Evolutionary conservation across 495 filamentous ascomycete species (phyloP).

Genomic region (Neurospora tetraspora): DNA sequence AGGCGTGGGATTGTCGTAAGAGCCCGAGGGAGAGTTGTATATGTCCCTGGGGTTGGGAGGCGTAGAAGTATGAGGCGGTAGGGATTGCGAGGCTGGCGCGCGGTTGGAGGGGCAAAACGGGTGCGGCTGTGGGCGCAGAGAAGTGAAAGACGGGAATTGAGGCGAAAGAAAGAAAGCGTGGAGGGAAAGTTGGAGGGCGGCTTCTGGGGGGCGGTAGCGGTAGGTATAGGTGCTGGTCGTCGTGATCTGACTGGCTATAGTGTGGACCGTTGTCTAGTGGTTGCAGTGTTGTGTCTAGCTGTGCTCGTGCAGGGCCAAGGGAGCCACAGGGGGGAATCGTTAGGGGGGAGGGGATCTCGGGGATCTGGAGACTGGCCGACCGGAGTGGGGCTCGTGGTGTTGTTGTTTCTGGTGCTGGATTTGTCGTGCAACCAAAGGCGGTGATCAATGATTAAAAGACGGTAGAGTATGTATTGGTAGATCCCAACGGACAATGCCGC

Average conservation of each 20-base stretch:
- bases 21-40: constrained; percentile 6
- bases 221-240: neutral
- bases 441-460: neutral
- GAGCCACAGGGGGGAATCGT: neutral
- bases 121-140: neutral
- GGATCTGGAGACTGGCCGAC: neutral
- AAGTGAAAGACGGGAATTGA: constrained; percentile 3
- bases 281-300: neutral
- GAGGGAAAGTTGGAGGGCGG: neutral
- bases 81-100: neutral
- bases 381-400: neutral
- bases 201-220: neutral
- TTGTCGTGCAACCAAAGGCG: neutral
- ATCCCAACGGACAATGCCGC: neutral
- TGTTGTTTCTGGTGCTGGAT: neutral
- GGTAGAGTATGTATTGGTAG: neutral
- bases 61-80: constrained; percentile 14
- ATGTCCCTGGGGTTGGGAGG: constrained; percentile 12
- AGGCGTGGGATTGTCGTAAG: constrained; percentile 9
- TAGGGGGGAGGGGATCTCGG: neutral
- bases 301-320: neutral
- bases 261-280: neutral
- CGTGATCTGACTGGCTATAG: neutral
- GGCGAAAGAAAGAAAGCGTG: constrained; percentile 1
- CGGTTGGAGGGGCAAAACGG: constrained; percentile 1